These are phyloP conservation scores for Phyllosticta capitalensis DNA, from an alignment of 2,329 filamentous ascomycete genomes.

Conservation along the genomic window DNA sequence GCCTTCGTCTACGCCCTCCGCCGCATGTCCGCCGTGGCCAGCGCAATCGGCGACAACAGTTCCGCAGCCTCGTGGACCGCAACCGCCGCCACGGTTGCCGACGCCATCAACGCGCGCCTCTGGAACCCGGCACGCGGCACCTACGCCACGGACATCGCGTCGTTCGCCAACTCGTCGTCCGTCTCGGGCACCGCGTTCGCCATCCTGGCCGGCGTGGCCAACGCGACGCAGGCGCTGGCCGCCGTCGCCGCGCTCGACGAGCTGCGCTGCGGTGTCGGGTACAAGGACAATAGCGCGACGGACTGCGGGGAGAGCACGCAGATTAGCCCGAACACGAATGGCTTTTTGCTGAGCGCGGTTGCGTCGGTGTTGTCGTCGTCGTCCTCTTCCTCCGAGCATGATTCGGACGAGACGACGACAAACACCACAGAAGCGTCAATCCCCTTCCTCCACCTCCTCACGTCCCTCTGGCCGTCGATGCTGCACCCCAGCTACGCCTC, in stretches of 20 bases:
- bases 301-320: constrained; percentile 20
- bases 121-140: constrained; percentile 25
- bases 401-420: no score
- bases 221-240: constrained; percentile 20
- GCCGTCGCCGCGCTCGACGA: constrained; percentile 23
- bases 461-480: constrained; percentile 36
- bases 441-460: constrained; percentile 23
- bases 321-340: constrained; percentile 38
- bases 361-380: not conserved
- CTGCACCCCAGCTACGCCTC: constrained; percentile 27
- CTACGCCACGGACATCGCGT: constrained; percentile 22
- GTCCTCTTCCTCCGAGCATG: not conserved
- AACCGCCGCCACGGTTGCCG: constrained; percentile 16
- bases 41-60: constrained; percentile 21
- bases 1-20: constrained; percentile 20
- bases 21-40: constrained; percentile 20
- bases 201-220: constrained; percentile 27
- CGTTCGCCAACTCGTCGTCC: constrained; percentile 23
- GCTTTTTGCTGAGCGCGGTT: constrained; percentile 35
- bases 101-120: constrained; percentile 22
- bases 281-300: constrained; percentile 23
- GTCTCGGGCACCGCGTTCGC: constrained; percentile 25
- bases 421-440: not conserved
- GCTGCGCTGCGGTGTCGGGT: constrained; percentile 27
- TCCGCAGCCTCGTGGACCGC: constrained; percentile 17